Conservation (phyloP, 139 green algal genomes). For the Volvox africanus region DNA sequence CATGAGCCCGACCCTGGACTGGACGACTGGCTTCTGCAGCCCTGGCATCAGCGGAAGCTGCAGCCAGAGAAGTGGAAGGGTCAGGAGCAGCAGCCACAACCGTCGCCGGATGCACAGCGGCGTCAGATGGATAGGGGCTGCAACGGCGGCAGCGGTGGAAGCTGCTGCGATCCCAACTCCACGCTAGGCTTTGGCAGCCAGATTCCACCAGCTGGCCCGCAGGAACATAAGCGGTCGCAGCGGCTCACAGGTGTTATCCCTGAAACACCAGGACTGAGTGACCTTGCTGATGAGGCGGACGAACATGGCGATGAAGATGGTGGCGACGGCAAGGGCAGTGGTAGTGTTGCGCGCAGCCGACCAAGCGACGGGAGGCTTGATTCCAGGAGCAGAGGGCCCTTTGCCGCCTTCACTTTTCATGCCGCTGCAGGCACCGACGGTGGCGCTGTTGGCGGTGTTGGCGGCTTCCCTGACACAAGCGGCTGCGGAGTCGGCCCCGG, state of each 20-base stretch:
- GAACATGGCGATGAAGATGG: neutral
- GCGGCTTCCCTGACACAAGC: no score
- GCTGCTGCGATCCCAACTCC: neutral
- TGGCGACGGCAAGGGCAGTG: neutral
- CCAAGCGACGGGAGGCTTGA: no score
- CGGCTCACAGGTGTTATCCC: neutral
- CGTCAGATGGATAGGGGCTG: neutral
- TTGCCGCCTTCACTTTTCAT: neutral
- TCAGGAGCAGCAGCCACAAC: neutral
- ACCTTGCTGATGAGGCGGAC: neutral
- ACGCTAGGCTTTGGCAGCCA: no score
- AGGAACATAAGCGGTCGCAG: no score
- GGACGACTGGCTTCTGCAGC: neutral
- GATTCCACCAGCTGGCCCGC: neutral
- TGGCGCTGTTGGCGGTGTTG: neutral
- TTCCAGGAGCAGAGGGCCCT: no score
- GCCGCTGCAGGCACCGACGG: neutral
- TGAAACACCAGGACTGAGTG: conserved; percentile 12
- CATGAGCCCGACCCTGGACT: neutral
- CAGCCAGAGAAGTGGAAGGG: neutral
- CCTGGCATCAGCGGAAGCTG: neutral
- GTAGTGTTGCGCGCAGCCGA: no score
- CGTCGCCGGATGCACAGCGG: no score
- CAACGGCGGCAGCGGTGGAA: neutral
- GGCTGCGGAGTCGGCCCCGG: no score